A percentile compares a stretch with the other conserved stretches of the same genome.
Conservation (phyloP, 768 basidiomycete genomes). For the Podaxis sp. region DNA sequence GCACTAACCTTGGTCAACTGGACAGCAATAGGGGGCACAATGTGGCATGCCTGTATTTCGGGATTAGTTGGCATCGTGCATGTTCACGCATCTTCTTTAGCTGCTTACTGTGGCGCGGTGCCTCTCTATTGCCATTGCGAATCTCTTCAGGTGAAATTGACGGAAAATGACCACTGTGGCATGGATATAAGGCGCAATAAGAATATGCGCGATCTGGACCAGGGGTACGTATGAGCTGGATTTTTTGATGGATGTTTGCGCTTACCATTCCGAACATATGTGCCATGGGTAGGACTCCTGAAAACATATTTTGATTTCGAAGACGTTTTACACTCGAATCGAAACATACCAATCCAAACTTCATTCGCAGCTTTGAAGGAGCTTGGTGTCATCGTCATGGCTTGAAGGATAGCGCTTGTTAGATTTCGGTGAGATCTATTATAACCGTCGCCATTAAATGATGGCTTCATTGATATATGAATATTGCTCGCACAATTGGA, state of each 20-base stretch:
- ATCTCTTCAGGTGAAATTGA: conserved; percentile 6
- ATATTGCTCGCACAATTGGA: neutral
- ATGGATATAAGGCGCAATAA: neutral
- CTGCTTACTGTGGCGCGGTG: neutral
- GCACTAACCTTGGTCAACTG: conserved; percentile 2
- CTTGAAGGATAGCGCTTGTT: conserved; percentile 3
- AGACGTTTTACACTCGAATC: neutral
- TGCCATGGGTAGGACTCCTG: conserved; percentile 5
- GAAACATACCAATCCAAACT: conserved; percentile 4
- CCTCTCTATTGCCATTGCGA: conserved; percentile 2
- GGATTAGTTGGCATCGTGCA: neutral
- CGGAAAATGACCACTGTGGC: conserved; percentile 1
- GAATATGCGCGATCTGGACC: neutral
- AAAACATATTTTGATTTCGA: neutral
- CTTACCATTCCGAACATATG: conserved; percentile 9
- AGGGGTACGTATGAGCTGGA: neutral
- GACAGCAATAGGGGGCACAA: conserved; percentile 6
- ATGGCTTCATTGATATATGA: neutral
- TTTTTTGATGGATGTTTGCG: neutral
- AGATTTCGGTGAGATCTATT: neutral
- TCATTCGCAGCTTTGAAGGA: neutral
- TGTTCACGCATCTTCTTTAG: neutral
- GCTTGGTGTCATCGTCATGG: conserved; percentile 6
- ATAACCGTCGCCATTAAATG: neutral
- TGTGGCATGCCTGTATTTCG: neutral